phyloP scores from a whole-genome alignment of 1,284 basidiomycete species.

The Naganishia cerealis region DNA sequence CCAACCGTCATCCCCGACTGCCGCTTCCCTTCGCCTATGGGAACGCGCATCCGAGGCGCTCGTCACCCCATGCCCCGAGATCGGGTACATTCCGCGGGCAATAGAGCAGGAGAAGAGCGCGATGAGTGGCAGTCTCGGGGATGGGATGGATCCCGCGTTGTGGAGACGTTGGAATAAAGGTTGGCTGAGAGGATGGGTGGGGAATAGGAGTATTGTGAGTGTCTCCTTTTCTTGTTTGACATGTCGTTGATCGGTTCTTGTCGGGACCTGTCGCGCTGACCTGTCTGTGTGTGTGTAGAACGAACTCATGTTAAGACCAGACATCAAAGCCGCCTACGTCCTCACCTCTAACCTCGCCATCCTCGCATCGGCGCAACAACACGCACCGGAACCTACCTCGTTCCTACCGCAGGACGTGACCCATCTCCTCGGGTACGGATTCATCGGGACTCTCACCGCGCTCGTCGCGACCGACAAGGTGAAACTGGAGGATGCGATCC shows the following conservation, averaged over 20 bases:
- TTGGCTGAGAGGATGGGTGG: slow-evolving; percentile 52
- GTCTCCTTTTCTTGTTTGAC: background rate
- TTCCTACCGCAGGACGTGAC: slow-evolving; percentile 46
- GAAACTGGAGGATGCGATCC: slow-evolving; percentile 48
- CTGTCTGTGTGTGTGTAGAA: slow-evolving; percentile 37
- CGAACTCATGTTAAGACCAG: slow-evolving; percentile 50
- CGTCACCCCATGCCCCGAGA: slow-evolving; percentile 46
- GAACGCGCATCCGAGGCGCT: slow-evolving; percentile 51
- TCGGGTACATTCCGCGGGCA: slow-evolving; percentile 42
- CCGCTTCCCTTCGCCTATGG: slow-evolving; percentile 49
- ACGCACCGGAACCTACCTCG: slow-evolving; percentile 37
- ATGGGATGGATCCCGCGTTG: slow-evolving; percentile 37
- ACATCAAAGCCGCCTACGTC: slow-evolving; percentile 53
- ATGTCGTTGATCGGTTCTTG: background rate
- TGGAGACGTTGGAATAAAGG: slow-evolving; percentile 40
- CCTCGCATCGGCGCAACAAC: slow-evolving; percentile 44
- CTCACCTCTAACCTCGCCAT: slow-evolving; percentile 52
- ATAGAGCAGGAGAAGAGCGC: slow-evolving; percentile 36
- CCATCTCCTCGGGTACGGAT: slow-evolving; percentile 52
- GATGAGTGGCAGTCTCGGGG: slow-evolving; percentile 47
- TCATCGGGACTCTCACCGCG: slow-evolving; percentile 51
- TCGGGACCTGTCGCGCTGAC: too few species aligned
- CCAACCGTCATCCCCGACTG: slow-evolving; percentile 49
- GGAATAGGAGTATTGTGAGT: slow-evolving; percentile 40
- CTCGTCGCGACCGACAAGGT: slow-evolving; percentile 50